Base-by-base conservation (phyloP, 345 rosid species). In the Geranium rotundifolium region DNA sequence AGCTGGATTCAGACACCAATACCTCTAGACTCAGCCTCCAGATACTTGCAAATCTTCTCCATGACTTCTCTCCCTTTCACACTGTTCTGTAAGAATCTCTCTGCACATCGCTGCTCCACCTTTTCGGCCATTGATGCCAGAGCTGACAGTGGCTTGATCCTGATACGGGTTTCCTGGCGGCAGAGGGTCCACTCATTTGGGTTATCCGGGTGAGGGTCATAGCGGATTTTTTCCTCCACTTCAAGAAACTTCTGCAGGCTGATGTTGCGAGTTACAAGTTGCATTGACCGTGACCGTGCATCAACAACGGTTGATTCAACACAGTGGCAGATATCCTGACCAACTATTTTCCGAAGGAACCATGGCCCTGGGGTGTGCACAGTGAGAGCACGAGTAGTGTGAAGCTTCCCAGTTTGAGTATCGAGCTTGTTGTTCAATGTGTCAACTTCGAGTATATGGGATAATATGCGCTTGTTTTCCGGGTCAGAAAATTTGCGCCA, bases 61-160 rank as follows among this genome's bases (percentile, higher is more conserved):
- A 87, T 90, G 23, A 92, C 98, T 71, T 92, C 95, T 70, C 97
- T 75, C 18, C 98, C 93, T 74, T 92, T 92, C 1, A 71, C 76
- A 67, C 98, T 89, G 58, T 92, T 92, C 76, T 89, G 98, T 90
- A 85, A 78, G 76, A 92, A 92, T 75, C 76, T 85, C 62, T 89
- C 98, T 0, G 88, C 97, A 61, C 97, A 92, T 27, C 80, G 72
- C 60, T 88, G 97, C 75, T 93, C 96, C 56, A 93, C 85, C 78
- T 93, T 93, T 79, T 93, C 99, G 1, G 97, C 96, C 96, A 93
- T 90, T 56, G 97, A 93, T 46, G 99, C 96, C 70, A 93, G 69
- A 19, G 91, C 82, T 0, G 99, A 93, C 68, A 88, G 73, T 7
- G 99, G 97, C 73, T 86, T 90, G 69, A 92, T 92, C 57, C 79